Evolutionary conservation across 1,284 basidiomycete species (phyloP).

Genomic region (Sporisorium scitamineum): DNA sequence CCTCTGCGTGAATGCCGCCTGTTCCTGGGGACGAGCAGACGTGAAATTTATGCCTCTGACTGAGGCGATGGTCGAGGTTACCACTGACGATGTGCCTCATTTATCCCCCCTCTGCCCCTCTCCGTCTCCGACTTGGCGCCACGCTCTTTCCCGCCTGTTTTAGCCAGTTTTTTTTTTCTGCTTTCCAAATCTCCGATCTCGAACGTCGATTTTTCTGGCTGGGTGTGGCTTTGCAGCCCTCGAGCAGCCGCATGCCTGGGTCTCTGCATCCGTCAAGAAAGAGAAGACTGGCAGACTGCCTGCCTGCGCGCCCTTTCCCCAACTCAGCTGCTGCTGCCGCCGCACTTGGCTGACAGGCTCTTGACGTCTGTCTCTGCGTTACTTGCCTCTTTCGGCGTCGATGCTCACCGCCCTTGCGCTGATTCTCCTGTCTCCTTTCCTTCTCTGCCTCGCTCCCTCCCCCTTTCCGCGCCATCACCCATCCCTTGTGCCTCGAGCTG

Average conservation of each 20-base stretch:
- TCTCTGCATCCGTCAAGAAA: neutral
- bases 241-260: neutral
- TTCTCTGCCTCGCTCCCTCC: too few species aligned
- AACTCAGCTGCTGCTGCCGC: neutral
- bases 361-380: neutral
- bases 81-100: neutral
- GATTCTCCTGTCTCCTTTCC: slow-evolving; percentile 2
- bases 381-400: slow-evolving; percentile 12
- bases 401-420: neutral
- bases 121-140: neutral
- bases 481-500: slow-evolving; percentile 13
- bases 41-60: neutral
- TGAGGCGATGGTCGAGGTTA: neutral
- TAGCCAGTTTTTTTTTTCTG: neutral
- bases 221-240: neutral
- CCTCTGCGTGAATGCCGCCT: neutral
- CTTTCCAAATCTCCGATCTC: slow-evolving; percentile 20
- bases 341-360: neutral
- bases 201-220: slow-evolving; percentile 1
- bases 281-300: too few species aligned
- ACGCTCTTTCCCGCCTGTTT: neutral
- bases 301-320: too few species aligned
- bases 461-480: neutral
- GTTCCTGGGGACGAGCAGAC: neutral
- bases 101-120: neutral